Conservation (phyloP, 768 basidiomycete species). For the Rhizopogon sp. region DNA sequence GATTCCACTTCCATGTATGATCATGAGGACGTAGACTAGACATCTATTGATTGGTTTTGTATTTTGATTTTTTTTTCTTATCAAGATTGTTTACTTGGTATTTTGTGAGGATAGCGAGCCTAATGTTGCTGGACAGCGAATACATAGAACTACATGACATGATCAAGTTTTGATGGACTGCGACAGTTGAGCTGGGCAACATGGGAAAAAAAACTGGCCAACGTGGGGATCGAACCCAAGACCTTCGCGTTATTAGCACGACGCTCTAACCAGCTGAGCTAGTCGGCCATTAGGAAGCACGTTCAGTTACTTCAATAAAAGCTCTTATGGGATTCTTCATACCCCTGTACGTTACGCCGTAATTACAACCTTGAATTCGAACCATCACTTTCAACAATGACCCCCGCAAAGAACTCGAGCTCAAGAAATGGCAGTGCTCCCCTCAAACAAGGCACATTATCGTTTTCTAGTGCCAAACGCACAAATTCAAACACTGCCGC, state of each 20-base stretch:
- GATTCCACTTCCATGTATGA: conserved; percentile 24
- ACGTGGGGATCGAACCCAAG: conserved; percentile 69
- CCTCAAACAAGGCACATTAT: conserved; percentile 42
- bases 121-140: not conserved
- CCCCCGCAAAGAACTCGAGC: not conserved
- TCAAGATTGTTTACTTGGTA: too few relatives aligned
- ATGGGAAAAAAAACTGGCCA: conserved; percentile 35
- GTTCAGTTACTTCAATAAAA: too few relatives aligned
- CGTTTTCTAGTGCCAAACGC: conserved; percentile 43
- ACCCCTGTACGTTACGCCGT: not conserved
- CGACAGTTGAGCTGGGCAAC: not conserved
- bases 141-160: too few relatives aligned
- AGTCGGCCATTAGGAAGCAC: conserved; percentile 23
- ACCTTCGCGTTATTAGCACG: conserved; percentile 60
- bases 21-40: not conserved
- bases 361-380: not conserved
- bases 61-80: not conserved
- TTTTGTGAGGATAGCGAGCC: too few relatives aligned
- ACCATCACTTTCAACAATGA: not conserved
- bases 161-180: not conserved
- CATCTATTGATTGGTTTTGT: not conserved
- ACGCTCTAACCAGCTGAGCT: conserved; percentile 50
- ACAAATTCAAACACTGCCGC: conserved; percentile 21
- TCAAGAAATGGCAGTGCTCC: conserved; percentile 1
- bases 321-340: not conserved